Base-by-base conservation (phyloP, 2,329 filamentous ascomycete genomes). In the Sporothrix globosa region DNA sequence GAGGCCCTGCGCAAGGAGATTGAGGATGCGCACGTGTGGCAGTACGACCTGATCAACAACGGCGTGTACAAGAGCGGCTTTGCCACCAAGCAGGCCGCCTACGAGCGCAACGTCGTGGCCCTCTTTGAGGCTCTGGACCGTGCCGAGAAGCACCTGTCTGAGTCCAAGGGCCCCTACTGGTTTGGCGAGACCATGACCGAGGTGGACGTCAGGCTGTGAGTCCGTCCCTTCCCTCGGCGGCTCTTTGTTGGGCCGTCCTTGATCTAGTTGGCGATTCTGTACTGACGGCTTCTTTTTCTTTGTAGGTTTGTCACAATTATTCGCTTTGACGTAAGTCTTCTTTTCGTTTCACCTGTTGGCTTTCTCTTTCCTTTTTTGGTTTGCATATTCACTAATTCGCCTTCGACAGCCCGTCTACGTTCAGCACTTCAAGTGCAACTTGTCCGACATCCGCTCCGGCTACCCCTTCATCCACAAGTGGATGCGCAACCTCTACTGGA, bases 381-480 rank as follows among this genome's bases (percentile, higher is more conserved):
- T 46, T 30, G 9, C 14, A 46, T 67, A 11, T 63, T 48, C 30
- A 34, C 67, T 70, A 46, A 70, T 73, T 4, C 3, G 27, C 1
- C 58, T n/a, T 3, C 13, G 21, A 19, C 67, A 84, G 80, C 84
- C 85, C 41, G 91, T 92, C 75, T 96, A 96, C 77, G 91, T 96
- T 68, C 92, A 96, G 81, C 91, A 94, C 80, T 95, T 95, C 84
- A 91, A 91, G 81, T 94, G 91, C 83, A 97, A 97, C 81, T 83
- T 97, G 72, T 86, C 90, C 30, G 93, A 96, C 79, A 94, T 97
- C 77, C 86, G 93, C 54, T 90, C 87, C 9, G 93, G 93, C 1
- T 97, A 96, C 78, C 94, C 94, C 39, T 83, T 85, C 67, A 82
- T 97, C 71, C 92, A 97, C 82, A 83, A 82, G 72, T 97, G 94